Base-by-base conservation (phyloP, 2,329 filamentous ascomycete species). In the Trichoderma semiorbis region DNA sequence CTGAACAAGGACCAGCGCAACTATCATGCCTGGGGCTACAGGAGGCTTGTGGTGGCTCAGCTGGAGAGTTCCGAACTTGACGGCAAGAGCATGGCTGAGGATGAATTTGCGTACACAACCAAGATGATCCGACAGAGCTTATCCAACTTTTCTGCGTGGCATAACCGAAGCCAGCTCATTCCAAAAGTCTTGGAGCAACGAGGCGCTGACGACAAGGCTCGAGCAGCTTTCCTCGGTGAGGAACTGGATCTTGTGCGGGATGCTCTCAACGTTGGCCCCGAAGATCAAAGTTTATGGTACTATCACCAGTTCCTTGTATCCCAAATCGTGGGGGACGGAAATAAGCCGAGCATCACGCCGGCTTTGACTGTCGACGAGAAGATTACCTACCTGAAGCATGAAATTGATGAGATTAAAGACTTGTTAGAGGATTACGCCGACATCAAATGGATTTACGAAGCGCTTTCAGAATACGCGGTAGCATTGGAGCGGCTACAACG, bases 141-240 rank as follows among this genome's bases (percentile, higher is more conserved):
- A 62, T 97, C 93, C 53, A 99, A 99, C 80, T 99, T 98, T 80
- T 98, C 94, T 5, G 96, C 96, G 2, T 98, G 96, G 95, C 96
- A 99, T 80, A 92, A 92, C 78, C 90, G 96, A 66, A 94, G 92
- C 75, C 93, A 93, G 78, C 85, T 98, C 26, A 96, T 98, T 69
- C 89, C 93, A 55, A 87, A 88, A 53, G 82, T 98, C 24, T 84
- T 98, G 64, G 83, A 89, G 21, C 93, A 97, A 80, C 88, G 93
- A 63, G 81, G 85, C 0, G 91, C 93, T 2, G 87, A 88, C 73
- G 86, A 89, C 63, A 82, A 80, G 24, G 87, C 89, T 62, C 87
- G 96, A 69, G 88, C 85, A 76, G 83, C 84, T 50, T 92, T 97
- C 77, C 84, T 98, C 10, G 90, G 95, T 68, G 83, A 90, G 86